Evolutionary conservation across 257 asterid genomes (phyloP).

Genomic region (Avicennia marina): DNA sequence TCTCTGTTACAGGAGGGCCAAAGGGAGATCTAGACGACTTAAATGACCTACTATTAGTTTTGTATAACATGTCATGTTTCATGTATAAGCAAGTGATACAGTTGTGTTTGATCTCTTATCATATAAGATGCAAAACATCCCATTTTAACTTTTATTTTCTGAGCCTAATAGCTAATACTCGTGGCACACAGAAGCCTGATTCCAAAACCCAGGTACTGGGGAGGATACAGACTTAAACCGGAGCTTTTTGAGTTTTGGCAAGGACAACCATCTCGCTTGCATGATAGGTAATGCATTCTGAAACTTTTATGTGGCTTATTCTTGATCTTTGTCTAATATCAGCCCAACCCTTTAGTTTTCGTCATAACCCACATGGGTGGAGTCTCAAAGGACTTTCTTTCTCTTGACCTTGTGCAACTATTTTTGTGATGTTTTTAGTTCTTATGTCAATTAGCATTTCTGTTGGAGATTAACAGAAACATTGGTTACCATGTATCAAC

Average conservation of each 20-base stretch:
- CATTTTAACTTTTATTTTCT: neutral
- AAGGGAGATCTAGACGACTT: too few species aligned
- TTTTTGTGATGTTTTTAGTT: too few species aligned
- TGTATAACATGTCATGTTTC: neutral
- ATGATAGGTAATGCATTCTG: slow-evolving; percentile 39
- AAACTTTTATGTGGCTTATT: neutral
- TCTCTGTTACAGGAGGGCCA: too few species aligned
- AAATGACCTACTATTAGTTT: neutral
- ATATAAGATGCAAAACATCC: neutral
- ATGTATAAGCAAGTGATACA: neutral
- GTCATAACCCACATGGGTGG: neutral
- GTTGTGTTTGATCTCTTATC: neutral
- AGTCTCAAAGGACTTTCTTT: neutral
- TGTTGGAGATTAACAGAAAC: too few species aligned
- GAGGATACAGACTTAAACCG: slow-evolving; percentile 75
- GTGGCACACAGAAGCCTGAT: slow-evolving; percentile 42
- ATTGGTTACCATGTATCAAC: too few species aligned
- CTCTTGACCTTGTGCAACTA: too few species aligned
- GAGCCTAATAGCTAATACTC: slow-evolving; percentile 2
- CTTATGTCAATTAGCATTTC: too few species aligned
- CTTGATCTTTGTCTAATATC: slow-evolving; percentile 4
- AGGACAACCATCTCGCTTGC: slow-evolving; percentile 79
- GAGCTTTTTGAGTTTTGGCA: slow-evolving; percentile 85
- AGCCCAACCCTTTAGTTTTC: neutral
- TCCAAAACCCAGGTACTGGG: slow-evolving; percentile 74